Evolutionary conservation across 108 stramenopile genomes (phyloP), one percentile per base, ranked within the genome.

Genomic region (Chaetoceros tenuissimus): DNA sequence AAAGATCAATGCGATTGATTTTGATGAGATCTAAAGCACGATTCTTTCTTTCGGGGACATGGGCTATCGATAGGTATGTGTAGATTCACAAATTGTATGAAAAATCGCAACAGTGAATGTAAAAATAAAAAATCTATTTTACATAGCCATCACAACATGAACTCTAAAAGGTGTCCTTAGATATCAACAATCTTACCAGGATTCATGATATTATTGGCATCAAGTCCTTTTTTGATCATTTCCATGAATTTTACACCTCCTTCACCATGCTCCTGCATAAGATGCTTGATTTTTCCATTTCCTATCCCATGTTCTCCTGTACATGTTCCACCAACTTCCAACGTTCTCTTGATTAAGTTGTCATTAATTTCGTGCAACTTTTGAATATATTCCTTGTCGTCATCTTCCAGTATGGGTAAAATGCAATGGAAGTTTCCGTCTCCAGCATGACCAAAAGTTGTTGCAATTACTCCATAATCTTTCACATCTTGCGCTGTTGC

Each of bases 261-360:
- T 3, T 49, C 28, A 1, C 94, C 93, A 59, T 87, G 79, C 77
- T 97, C 94, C 51, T 66, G 51, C 31, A 62, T 51, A 5, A 98
- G 68, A 57, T 94, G 93, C 31, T 85, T 70, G 50, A 60, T 77
- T 62, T 99, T 99, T 24, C 98, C 96, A 46, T 77, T 71, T 3
- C 98, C 98, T 3, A 97, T 71, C 2, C 98, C 98, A 61, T 99
- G 96, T 70, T 99, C 98, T 26, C 98, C 96, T 1, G 96, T 97
- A 70, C 96, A 97, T 7, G 95, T 97, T 26, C 96, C 98, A 5
- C 94, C 98, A 48, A 64, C 76, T 8, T 28, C 68, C 28, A 94
- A 57, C 1, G 90, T 77, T 23, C 91, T 58, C 17, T 60, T 57
- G 24, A 84, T 79, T 40, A 96, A 51, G 0, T 74, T 62, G 17